These are phyloP conservation scores for Colletotrichum tamarilloi DNA, from an alignment of 2,329 filamentous ascomycete genomes.

Conservation along the genomic window DNA sequence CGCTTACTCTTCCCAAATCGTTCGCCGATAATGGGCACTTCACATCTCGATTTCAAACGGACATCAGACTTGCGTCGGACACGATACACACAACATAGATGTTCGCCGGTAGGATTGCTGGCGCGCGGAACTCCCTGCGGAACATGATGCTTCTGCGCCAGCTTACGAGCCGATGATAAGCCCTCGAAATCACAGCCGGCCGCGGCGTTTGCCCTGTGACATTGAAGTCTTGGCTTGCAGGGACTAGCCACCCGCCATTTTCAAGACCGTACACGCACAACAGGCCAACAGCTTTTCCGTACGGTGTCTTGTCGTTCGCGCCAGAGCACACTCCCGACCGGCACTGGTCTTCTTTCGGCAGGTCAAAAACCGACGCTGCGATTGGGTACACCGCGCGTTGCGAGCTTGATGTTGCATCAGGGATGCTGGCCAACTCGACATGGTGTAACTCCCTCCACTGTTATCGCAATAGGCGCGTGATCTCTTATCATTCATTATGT, in stretches of 20 bases:
- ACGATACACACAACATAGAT: not conserved
- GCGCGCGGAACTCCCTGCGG: not conserved
- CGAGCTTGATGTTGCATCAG: not conserved
- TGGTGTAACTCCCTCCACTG: conserved; percentile 12
- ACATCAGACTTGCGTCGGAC: not conserved
- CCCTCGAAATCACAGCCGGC: not conserved
- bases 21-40: not conserved
- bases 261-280: not conserved
- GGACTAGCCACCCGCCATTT: not conserved
- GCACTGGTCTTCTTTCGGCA: conserved; percentile 23
- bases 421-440: not conserved
- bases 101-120: too few species aligned
- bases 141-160: not conserved
- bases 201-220: conserved; percentile 3
- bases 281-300: not conserved
- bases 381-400: not conserved
- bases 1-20: not conserved
- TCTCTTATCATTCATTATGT: not conserved
- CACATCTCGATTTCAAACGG: not conserved
- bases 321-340: conserved; percentile 6
- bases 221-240: conserved; percentile 9
- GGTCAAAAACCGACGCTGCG: conserved; percentile 7
- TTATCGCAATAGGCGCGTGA: conserved; percentile 23
- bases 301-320: not conserved
- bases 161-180: not conserved